These are phyloP conservation scores for Dianthus caryophyllus DNA, from an alignment of 148 eudicot species.

Conservation along the genomic window DNA sequence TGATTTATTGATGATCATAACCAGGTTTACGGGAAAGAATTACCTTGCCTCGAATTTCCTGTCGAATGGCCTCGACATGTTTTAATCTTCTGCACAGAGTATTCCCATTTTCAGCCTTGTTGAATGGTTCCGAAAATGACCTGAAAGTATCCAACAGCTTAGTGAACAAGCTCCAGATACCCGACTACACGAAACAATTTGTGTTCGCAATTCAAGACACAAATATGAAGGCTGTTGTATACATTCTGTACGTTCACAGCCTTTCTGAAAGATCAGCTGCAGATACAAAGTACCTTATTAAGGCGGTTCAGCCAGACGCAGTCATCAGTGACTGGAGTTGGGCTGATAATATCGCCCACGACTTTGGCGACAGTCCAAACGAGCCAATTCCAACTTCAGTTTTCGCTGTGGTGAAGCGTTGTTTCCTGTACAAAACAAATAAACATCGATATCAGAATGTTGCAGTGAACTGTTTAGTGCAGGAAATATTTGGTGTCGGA, in stretches of 20 bases:
- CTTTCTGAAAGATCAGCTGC: conserved; percentile 62
- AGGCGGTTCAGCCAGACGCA: conserved; percentile 57
- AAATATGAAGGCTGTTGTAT: conserved; percentile 40
- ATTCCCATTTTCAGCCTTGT: conserved; percentile 44
- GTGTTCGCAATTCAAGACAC: conserved; percentile 47
- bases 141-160: conserved; percentile 43
- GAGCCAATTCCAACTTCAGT: conserved; percentile 56
- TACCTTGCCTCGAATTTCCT: not conserved
- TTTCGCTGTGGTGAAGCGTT: conserved; percentile 47
- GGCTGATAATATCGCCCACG: conserved; percentile 18
- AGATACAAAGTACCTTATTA: conserved; percentile 54
- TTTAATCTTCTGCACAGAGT: not conserved
- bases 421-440: conserved; percentile 47
- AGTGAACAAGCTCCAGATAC: conserved; percentile 43
- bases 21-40: not conserved
- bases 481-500: conserved; percentile 67
- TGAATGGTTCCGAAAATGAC: conserved; percentile 28
- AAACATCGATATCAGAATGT: conserved; percentile 50
- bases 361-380: conserved; percentile 15
- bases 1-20: not conserved
- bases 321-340: conserved; percentile 50
- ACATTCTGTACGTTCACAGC: conserved; percentile 60
- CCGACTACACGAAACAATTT: conserved; percentile 63
- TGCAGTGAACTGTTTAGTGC: conserved; percentile 57
- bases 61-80: conserved; percentile 13